Base-by-base conservation (phyloP, 345 rosid genomes). In the Acer yangbiense region DNA sequence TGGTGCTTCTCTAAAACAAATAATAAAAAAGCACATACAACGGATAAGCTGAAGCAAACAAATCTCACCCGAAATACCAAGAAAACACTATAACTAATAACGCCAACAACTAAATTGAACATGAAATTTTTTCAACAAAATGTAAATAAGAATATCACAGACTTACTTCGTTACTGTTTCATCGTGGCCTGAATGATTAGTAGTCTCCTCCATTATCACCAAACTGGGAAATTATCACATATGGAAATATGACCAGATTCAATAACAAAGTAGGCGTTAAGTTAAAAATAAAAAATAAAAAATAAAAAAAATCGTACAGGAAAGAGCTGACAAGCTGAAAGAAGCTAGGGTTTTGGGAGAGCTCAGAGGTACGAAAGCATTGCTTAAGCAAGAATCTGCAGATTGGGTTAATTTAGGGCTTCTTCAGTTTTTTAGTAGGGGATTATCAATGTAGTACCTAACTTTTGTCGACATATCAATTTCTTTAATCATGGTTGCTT, bases 1-100 rank as follows among this genome's bases (percentile, higher is more conserved):
- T 54, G 89, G 87, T 61, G 94, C 90, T 76, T 89, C 97, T 70
- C 97, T 94, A 83, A 43, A 71, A 74, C 23, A 48, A 50, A n/a
- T 41, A 35, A 29, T 69, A 12, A 57, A 43, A 18, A 69, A 8
- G 0, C 65, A 65, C 72, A 50, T 61, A 3, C 68, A 18, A 43
- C 17, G n/a, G 13, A 12, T 54, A 58, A 81, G 32, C 23, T 29
- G 2, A n/a, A 39, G 27, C 16, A 20, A 66, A 65, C 41, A 43
- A 46, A 39, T 6, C 29, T 54, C 58, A 14, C 4, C 6, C 55
- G 0, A 52, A 27, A 70, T 52, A 43, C 14, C 61, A 17, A 25
- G 10, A 50, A 25, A 54, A 16, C 17, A 11, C 55, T 50, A 16
- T 7, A 8, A 1, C 25, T 17, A 46, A 9, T 43, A 43, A 43